Evolutionary conservation across 2,329 filamentous ascomycete genomes (phyloP), one percentile per base, ranked within the genome.

Genomic region (Chaetomiaceae sp.): DNA sequence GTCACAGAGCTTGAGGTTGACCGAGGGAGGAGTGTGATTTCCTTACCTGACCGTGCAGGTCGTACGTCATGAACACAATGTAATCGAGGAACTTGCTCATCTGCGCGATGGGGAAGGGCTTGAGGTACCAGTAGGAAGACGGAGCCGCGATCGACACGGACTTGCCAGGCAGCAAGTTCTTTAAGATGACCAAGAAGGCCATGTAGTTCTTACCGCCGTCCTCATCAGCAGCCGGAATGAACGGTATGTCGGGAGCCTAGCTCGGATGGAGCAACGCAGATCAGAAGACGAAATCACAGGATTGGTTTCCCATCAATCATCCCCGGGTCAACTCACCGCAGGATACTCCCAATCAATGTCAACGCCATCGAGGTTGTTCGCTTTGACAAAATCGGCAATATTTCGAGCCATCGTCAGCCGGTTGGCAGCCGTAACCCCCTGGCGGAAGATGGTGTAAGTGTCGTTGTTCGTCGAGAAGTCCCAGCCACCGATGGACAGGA

Each of bases 381-480:
- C 42, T 25, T 69, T 59, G 45, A 77, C 17, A 58, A 79, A 72
- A 20, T 71, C 48, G 52, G 70, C 60, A 38, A 73, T 52, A 56
- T 72, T 71, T 17, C 64, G 56, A 8, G 67, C 61, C 44, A 78
- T 68, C 3, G 6, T 51, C 1, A 31, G 33, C 12, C 51, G 38
- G 27, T 60, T 57, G 3, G 31, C 57, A 4, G 36, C 44, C 3
- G 6, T 17, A 1, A 56, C 52, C 12, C 34, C 58, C 3, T 50
- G 12, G 23, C 58, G 55, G 42, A 62, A 47, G 33, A 58, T 57
- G 12, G 17, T 11, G 29, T 59, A 58, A 6, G 51, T 59, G 5
- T 12, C 14, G 2, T 36, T 19, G 3, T 48, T 20, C 11, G 55
- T 53, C 6, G 54, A 58, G 43, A 51, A 57, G 12, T 22, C 33